Conservation (phyloP, 208 protist species). For the Trypanosoma lewisi region DNA sequence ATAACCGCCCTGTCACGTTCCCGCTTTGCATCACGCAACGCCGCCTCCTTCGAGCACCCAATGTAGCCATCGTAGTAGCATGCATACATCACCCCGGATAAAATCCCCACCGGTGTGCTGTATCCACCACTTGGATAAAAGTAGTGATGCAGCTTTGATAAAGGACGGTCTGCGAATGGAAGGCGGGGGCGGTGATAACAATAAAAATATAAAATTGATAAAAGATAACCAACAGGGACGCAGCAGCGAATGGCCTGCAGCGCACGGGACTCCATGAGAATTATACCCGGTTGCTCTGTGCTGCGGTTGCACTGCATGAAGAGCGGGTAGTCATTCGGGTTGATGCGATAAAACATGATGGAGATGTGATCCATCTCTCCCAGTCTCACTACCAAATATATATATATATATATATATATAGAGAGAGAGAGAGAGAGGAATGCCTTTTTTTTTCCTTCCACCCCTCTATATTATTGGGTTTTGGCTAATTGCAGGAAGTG, state of each 20-base stretch:
- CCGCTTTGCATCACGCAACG: conserved; percentile 9
- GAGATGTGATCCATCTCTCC: conserved; percentile 17
- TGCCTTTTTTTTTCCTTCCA: too few species aligned
- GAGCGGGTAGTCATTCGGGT: conserved; percentile 57
- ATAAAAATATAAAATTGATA: conserved; percentile 63
- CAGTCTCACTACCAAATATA: too few species aligned
- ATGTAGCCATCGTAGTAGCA: conserved; percentile 22
- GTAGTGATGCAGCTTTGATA: conserved; percentile 68
- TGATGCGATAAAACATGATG: conserved; percentile 30
- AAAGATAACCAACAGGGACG: conserved; percentile 45
- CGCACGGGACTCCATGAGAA: conserved; percentile 54
- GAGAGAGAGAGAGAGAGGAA: too few species aligned
- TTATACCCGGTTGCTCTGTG: conserved; percentile 35
- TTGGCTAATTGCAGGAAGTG: too few species aligned
- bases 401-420: too few species aligned
- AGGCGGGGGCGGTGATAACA: conserved; percentile 52
- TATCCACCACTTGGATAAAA: conserved; percentile 80
- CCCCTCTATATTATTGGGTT: too few species aligned
- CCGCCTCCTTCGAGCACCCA: conserved; percentile 19
- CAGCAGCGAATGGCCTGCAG: conserved; percentile 49
- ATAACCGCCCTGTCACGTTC: conserved; percentile 34
- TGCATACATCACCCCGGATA: conserved; percentile 40
- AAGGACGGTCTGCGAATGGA: conserved; percentile 58
- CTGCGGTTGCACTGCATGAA: conserved; percentile 30
- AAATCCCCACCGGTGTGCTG: conserved; percentile 48